phyloP scores from a whole-genome alignment of 345 rosid species.

The Moricandia arvensis region DNA sequence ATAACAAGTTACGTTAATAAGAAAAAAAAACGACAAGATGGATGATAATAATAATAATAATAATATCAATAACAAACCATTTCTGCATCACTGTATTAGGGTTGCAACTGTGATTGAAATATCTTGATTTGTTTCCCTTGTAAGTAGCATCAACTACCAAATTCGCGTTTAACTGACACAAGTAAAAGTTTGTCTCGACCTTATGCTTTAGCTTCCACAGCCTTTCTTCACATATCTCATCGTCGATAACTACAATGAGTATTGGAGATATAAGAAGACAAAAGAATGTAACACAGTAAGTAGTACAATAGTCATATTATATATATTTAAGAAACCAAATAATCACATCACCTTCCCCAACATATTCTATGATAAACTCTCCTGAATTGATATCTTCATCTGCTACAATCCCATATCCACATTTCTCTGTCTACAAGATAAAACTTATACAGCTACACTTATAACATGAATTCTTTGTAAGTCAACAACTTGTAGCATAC shows the following conservation, averaged over 20 bases:
- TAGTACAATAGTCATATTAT: neutral
- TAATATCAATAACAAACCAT: constrained; percentile 67
- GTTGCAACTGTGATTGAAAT: constrained; percentile 89
- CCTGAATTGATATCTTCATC: constrained; percentile 84
- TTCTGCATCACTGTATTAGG: constrained; percentile 98
- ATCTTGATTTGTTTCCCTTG: constrained; percentile 97
- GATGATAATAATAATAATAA: neutral
- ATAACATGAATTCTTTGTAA: neutral
- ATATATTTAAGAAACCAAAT: neutral
- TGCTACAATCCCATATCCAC: constrained; percentile 87
- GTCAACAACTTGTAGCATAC: neutral
- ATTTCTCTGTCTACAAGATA: constrained; percentile 91
- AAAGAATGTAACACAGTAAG: neutral
- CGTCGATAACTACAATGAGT: constrained; percentile 73
- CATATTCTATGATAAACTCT: constrained; percentile 93
- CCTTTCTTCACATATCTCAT: constrained; percentile 91
- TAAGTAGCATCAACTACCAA: constrained; percentile 97
- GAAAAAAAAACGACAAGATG: neutral
- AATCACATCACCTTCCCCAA: constrained; percentile 79
- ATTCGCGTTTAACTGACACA: constrained; percentile 86
- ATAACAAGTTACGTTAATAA: neutral
- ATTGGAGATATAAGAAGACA: neutral
- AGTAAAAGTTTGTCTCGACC: constrained; percentile 87
- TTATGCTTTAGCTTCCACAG: constrained; percentile 83
- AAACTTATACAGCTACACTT: neutral